Percentiles rank a stretch among this genome's conserved stretches.
Evolutionary conservation across 257 asterid genomes (phyloP).

Genomic region (Thymus mandschuricus): DNA sequence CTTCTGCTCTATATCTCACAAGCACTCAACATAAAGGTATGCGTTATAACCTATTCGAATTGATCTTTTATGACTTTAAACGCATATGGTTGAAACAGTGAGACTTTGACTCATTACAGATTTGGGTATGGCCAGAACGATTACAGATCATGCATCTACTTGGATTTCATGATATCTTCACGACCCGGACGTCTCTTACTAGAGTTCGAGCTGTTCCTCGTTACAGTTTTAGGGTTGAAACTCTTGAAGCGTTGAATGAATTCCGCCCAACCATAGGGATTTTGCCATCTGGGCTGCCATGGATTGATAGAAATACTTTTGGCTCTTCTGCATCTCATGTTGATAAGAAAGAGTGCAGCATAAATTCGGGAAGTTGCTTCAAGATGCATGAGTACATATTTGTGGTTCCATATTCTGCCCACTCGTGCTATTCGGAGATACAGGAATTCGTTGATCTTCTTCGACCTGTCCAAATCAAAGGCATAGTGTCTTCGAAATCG

Average conservation of each 20-base stretch:
- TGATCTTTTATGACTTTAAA: constrained; percentile 5
- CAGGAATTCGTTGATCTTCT: constrained; percentile 73
- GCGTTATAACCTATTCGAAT: background rate
- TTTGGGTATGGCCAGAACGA: constrained; percentile 98
- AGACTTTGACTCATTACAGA: constrained; percentile 47
- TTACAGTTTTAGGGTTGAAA: constrained; percentile 75
- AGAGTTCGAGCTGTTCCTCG: constrained; percentile 93
- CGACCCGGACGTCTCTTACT: constrained; percentile 77
- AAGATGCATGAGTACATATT: constrained; percentile 48
- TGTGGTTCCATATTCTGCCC: constrained; percentile 82
- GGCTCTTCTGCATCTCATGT: constrained; percentile 35
- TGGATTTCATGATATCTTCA: constrained; percentile 63
- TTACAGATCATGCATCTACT: constrained; percentile 85
- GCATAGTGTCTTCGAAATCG: constrained; percentile 66
- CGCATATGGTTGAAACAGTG: constrained; percentile 1
- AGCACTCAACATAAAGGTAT: constrained; percentile 68
- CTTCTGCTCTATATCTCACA: constrained; percentile 70
- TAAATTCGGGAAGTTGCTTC: constrained; percentile 20
- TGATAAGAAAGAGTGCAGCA: constrained; percentile 21
- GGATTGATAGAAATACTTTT: constrained; percentile 45
- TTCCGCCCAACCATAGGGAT: constrained; percentile 77
- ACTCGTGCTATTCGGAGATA: constrained; percentile 83
- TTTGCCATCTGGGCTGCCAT: constrained; percentile 91
- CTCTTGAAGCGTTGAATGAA: constrained; percentile 66
- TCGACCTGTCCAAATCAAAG: constrained; percentile 64